Conservation (phyloP, 2,329 filamentous ascomycete genomes). For the Penicillium expansum region DNA sequence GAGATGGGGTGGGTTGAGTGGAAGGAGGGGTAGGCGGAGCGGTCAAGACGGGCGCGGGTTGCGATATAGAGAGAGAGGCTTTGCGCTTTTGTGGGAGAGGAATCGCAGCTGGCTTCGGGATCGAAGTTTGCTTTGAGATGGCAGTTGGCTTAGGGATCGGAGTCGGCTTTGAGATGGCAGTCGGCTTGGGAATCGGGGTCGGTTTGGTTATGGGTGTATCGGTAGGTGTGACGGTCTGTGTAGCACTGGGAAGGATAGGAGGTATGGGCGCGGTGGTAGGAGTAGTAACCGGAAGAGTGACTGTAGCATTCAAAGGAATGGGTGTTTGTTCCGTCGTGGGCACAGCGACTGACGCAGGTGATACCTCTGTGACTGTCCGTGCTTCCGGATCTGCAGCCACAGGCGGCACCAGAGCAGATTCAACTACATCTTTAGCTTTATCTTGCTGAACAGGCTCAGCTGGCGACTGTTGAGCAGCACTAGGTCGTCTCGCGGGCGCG, state of each 20-base stretch:
- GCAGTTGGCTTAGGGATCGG: background rate
- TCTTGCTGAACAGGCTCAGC: background rate
- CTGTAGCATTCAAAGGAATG: slow-evolving; percentile 4
- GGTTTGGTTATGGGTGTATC: background rate
- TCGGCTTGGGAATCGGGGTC: background rate
- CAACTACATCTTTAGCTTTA: slow-evolving; percentile 4
- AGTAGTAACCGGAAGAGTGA: slow-evolving; percentile 26
- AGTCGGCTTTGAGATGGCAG: background rate
- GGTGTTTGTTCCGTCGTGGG: slow-evolving; percentile 25
- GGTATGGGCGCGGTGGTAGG: slow-evolving; percentile 10
- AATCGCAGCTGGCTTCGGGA: slow-evolving; percentile 22
- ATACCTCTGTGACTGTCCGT: background rate
- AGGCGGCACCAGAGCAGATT: background rate
- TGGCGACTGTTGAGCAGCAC: slow-evolving; percentile 38
- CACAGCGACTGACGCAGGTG: slow-evolving; percentile 6
- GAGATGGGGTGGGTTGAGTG: slow-evolving; percentile 19
- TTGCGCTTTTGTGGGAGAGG: slow-evolving; percentile 28
- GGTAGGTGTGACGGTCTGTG: background rate
- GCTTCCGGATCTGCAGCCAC: slow-evolving; percentile 2
- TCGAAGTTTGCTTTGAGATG: background rate
- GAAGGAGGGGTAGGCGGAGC: slow-evolving; percentile 12
- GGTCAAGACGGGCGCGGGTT: slow-evolving; percentile 6
- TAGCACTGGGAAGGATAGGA: background rate
- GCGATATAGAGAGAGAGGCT: slow-evolving; percentile 26
- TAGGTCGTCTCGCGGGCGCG: slow-evolving; percentile 40